These are phyloP conservation scores for Citrus cavaleriei DNA, from an alignment of 345 rosid genomes.

Conservation along the genomic window DNA sequence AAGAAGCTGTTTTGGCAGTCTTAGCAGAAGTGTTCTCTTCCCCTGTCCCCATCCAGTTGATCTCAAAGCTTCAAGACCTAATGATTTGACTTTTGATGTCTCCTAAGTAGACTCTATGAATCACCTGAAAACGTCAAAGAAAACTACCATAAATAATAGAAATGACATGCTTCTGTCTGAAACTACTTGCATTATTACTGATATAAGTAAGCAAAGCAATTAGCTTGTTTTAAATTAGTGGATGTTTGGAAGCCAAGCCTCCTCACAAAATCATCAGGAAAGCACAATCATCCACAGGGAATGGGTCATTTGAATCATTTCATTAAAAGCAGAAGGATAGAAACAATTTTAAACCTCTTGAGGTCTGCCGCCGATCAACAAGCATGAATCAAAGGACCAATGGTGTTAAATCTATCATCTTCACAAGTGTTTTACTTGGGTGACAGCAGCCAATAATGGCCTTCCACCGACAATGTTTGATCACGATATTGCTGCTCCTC, in stretches of 20 bases:
- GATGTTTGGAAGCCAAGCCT: background rate
- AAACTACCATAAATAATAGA: constrained; percentile 11
- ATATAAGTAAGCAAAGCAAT: background rate
- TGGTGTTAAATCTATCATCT: background rate
- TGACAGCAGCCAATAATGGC: background rate
- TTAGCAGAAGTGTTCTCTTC: constrained; percentile 71
- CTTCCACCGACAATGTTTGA: background rate
- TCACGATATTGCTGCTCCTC: background rate
- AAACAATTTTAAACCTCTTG: background rate
- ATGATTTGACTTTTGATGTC: background rate
- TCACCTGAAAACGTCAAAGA: constrained; percentile 20
- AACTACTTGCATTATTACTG: background rate
- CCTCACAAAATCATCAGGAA: background rate
- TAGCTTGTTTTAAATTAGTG: background rate
- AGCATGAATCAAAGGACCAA: background rate
- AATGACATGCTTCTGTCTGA: background rate
- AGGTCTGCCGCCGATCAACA: background rate
- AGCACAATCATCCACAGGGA: background rate
- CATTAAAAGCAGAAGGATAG: background rate
- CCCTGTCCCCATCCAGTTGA: constrained; percentile 60
- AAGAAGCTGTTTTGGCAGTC: constrained; percentile 66
- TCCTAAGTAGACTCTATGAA: constrained; percentile 11
- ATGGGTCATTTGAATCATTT: background rate
- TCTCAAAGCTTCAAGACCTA: constrained; percentile 10
- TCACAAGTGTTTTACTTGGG: background rate